Base-by-base conservation (phyloP, 352 stramenopile genomes). In the Phytopythium helicoides region DNA sequence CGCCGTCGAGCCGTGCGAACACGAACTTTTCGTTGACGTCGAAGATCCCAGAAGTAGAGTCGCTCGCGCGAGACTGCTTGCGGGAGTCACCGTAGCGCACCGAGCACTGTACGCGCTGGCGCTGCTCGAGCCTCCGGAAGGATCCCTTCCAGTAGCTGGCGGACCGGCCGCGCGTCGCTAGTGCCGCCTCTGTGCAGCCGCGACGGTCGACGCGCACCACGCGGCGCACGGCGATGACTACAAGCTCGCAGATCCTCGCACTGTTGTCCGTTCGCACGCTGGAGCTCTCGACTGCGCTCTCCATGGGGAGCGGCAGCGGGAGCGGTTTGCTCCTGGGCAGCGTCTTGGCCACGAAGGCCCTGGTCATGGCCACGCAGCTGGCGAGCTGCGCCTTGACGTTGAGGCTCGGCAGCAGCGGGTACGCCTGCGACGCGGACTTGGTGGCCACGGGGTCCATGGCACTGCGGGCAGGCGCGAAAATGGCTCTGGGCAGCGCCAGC, bases 21-120 rank as follows among this genome's bases (percentile, higher is more conserved):
- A 70, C 62, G 38, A 78, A 78, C 56, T 78, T 78, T 21, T 75
- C 68, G 54, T 73, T 61, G 48, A 78, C 71, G 9, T 57, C 37
- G 35, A 75, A 68, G 37, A 61, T 49, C 31, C 56, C 54, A 26
- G 47, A 25, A 1, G 56, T 23, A 0, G 59, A 57, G 23, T 66
- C 55, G 28, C 56, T 25, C 23, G 62, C 54, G 19, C 56, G 49
- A 16, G 65, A 70, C 42, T 55, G 49, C 49, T 78, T 78, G 22
- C 39, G 62, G 40, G 47, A 54, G 11, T 44, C 19, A 19, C 62
- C 69, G 45, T 60, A 74, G 41, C 47, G 62, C 11, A 80, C 37
- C 11, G 51, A 60, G 38, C 66, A 76, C 12, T 38, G 25, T 7
- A 80, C 25, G 18, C 58, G 62, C 18, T 64, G 55, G 26, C 42